A percentile compares a stretch with the other conserved stretches of the same genome.
phyloP scores from a whole-genome alignment of 192 early-diverging fungal genomes.

The Backusella morwellensis region DNA sequence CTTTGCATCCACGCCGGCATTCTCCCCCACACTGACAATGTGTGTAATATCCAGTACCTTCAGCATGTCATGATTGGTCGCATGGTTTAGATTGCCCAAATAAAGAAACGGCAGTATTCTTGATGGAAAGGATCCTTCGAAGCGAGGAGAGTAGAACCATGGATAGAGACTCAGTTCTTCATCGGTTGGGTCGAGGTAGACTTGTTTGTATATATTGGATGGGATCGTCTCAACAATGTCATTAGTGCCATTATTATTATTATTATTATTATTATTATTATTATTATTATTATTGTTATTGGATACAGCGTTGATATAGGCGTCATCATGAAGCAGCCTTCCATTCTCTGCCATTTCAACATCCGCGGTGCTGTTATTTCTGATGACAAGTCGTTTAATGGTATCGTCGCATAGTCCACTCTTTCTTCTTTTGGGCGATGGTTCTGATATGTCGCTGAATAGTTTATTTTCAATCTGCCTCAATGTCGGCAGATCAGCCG shows the following conservation, averaged over 20 bases:
- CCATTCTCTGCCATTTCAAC: not conserved
- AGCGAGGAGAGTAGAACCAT: conserved; percentile 55
- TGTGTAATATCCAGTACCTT: conserved; percentile 52
- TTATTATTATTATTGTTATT: not conserved
- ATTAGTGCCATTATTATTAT: not conserved
- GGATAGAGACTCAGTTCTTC: conserved; percentile 21
- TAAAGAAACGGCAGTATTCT: conserved; percentile 57
- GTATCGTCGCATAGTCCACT: not conserved
- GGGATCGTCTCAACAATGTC: not conserved
- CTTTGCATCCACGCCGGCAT: conserved; percentile 40
- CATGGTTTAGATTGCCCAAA: conserved; percentile 60
- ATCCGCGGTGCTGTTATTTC: not conserved
- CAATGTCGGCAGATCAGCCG: conserved; percentile 45
- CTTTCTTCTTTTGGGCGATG: conserved; percentile 7
- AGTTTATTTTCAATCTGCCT: conserved; percentile 38
- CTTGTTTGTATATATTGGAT: not conserved
- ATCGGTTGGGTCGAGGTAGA: not conserved
- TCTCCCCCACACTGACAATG: conserved; percentile 57
- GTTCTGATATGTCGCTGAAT: conserved; percentile 32
- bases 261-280: not conserved
- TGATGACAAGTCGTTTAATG: not conserved
- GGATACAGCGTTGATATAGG: not conserved
- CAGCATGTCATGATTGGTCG: conserved; percentile 55
- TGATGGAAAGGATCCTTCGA: conserved; percentile 63
- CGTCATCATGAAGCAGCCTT: not conserved